These are phyloP conservation scores for Colletotrichum cuscutae DNA, from an alignment of 2,329 filamentous ascomycete species.

Conservation along the genomic window DNA sequence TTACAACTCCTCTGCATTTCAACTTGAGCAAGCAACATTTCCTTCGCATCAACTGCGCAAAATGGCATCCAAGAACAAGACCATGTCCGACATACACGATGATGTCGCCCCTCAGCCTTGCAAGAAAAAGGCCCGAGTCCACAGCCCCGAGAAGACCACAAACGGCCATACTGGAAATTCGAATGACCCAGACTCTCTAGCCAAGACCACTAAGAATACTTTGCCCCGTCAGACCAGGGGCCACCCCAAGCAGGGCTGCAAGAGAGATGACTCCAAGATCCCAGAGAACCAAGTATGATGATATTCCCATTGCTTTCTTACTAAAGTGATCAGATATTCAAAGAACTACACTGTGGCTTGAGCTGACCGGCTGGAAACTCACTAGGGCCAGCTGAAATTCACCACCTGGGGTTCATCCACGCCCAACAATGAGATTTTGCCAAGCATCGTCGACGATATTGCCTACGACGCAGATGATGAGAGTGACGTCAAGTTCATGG, in stretches of 20 bases:
- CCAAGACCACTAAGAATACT: not conserved
- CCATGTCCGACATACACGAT: not conserved
- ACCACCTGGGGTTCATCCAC: not conserved
- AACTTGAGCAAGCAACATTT: not conserved
- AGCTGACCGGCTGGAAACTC: too few relatives aligned
- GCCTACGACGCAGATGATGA: not conserved
- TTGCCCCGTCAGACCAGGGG: not conserved
- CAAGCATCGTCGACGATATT: not conserved
- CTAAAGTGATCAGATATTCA: too few relatives aligned
- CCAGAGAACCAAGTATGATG: not conserved
- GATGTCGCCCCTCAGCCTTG: not conserved
- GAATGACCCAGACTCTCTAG: not conserved
- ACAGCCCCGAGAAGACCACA: fast-evolving
- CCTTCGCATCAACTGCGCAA: not conserved
- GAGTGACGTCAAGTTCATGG: not conserved
- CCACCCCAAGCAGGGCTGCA: not conserved
- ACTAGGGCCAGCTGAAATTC: not conserved
- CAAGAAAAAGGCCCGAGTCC: not conserved
- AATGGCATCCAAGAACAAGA: not conserved
- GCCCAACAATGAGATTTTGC: not conserved
- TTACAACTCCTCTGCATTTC: not conserved
- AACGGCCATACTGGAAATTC: too few relatives aligned
- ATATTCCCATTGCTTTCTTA: too few relatives aligned
- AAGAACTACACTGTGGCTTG: too few relatives aligned
- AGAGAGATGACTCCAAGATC: not conserved